Evolutionary conservation across 2,329 filamentous ascomycete genomes (phyloP).

Genomic region (Diaporthe citri): DNA sequence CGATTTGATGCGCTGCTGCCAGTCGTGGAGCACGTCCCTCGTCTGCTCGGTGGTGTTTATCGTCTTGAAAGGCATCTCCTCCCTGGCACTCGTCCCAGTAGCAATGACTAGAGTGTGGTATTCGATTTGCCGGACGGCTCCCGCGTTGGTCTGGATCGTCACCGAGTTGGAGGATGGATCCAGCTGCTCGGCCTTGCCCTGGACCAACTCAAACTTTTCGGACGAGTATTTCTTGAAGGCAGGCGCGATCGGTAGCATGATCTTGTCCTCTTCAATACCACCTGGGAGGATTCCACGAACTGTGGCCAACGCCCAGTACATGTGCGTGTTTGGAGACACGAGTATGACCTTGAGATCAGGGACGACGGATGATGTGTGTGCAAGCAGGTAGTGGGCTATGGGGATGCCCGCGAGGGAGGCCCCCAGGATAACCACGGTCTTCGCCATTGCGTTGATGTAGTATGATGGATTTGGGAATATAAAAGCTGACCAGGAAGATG

Average conservation of each 20-base stretch:
- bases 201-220: slow-evolving; percentile 64
- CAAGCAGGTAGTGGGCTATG: slow-evolving; percentile 64
- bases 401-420: slow-evolving; percentile 61
- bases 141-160: slow-evolving; percentile 53
- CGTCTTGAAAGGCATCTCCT: slow-evolving; percentile 64
- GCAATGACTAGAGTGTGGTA: slow-evolving; percentile 69
- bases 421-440: slow-evolving; percentile 63
- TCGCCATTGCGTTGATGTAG: slow-evolving; percentile 39
- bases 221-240: slow-evolving; percentile 62
- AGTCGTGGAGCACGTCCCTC: slow-evolving; percentile 51
- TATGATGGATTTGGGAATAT: no score
- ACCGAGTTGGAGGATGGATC: slow-evolving; percentile 58
- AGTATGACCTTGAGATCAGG: slow-evolving; percentile 59
- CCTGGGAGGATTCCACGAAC: slow-evolving; percentile 62
- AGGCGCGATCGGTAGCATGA: slow-evolving; percentile 63
- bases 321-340: slow-evolving; percentile 60
- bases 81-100: slow-evolving; percentile 61
- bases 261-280: slow-evolving; percentile 59
- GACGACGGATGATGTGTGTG: slow-evolving; percentile 55
- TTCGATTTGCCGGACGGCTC: slow-evolving; percentile 51
- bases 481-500: not conserved
- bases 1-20: slow-evolving; percentile 53
- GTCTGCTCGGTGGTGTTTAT: slow-evolving; percentile 58
- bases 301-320: slow-evolving; percentile 64
- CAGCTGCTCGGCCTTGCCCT: slow-evolving; percentile 60